A percentile compares a stretch with the other conserved stretches of the same genome.
phyloP scores from a whole-genome alignment of 2,329 filamentous ascomycete species.

The Tolypocladium ophioglossoides region DNA sequence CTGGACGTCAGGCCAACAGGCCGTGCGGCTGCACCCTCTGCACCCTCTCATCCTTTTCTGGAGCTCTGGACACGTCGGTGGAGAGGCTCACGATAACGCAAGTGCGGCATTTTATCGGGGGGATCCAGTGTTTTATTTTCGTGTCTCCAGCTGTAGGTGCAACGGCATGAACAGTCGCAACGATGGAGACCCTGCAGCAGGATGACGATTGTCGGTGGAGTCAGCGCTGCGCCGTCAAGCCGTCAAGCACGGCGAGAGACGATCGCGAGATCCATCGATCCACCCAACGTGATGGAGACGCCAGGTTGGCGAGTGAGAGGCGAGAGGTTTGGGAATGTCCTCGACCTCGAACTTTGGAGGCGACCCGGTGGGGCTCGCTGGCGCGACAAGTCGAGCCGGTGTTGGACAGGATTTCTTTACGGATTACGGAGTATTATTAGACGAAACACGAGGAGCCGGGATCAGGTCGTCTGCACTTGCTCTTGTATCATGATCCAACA shows the following conservation, averaged over 20 bases:
- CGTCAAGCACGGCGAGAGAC: background rate
- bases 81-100: conserved; percentile 14
- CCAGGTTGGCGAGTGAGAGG: background rate
- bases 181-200: conserved; percentile 2
- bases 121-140: conserved; percentile 16
- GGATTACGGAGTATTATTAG: too few relatives aligned
- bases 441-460: background rate
- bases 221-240: background rate
- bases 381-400: background rate
- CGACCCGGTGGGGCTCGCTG: background rate
- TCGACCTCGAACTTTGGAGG: background rate
- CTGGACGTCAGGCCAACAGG: conserved; percentile 3
- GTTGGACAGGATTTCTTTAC: too few relatives aligned
- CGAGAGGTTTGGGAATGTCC: background rate
- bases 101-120: conserved; percentile 18
- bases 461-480: background rate
- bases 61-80: conserved; percentile 9
- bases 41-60: too few relatives aligned
- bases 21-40: background rate
- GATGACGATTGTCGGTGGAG: conserved; percentile 7
- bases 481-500: background rate
- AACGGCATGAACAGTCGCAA: conserved; percentile 1
- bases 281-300: conserved; percentile 1
- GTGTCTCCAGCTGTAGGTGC: conserved; percentile 11
- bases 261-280: conserved; percentile 6